Evolutionary conservation across 179 eudicot genomes (phyloP), one percentile per base, ranked within the genome.

Genomic region (Silene noctiflora): DNA sequence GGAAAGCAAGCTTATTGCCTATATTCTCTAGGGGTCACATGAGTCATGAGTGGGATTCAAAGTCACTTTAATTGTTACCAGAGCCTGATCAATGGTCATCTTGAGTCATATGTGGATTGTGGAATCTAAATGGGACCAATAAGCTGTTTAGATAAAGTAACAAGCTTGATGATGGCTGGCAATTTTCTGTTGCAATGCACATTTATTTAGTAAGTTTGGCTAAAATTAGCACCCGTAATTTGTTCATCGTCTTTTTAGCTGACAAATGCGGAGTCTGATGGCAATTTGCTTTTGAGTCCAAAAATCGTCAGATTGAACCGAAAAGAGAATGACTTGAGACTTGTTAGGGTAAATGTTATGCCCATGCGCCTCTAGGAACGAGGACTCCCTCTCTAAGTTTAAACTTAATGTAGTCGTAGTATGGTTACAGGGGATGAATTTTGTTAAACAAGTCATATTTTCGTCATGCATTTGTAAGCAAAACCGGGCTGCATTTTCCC

Each of bases 81-180:
- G 2, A 12, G 12, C 27, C 24, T 67, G 74, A 77, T 75, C 58
- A 81, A 67, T 71, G 71, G 79, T 80, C 62, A 51, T 11, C 58
- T 51, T 51, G 19, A 51, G 58, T 51, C 58, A 51, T 51, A 67
- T 68, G 68, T 75, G 73, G 53, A 63, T 74, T 75, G 62, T 61
- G 67, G 81, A 81, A 81, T 77, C 81, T 56, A 33, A 55, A 74
- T 67, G 73, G 84, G 48, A 53, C 67, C 69, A 39, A 22, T 51
- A 65, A 51, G 75, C 3, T 77, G 27, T 53, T 48, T 65, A 75
- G 71, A 71, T 78, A 75, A 67, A 78, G 42, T 74, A 72, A n/a
- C 19, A 55, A 58, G 35, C 31, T 27, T 59, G 60, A 72, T 59
- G 60, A 72, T 53, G 56, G 33, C 35, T 22, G 19, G 13, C 51